Evolutionary conservation across 2,329 filamentous ascomycete species (phyloP).

Genomic region (Arthroderma sp.): DNA sequence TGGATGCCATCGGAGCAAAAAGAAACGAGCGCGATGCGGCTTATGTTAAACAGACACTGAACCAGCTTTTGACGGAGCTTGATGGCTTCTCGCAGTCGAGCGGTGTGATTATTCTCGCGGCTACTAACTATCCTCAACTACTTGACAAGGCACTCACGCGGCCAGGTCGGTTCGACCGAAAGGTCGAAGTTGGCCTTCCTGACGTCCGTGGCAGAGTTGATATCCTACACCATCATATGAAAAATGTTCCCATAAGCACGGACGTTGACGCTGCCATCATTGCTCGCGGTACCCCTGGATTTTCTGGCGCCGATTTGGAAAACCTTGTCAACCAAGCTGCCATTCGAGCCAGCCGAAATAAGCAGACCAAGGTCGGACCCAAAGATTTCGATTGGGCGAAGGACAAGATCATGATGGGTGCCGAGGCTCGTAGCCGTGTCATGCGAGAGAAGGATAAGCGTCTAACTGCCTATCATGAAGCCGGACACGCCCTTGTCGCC

Average conservation of each 20-base stretch:
- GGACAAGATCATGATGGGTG: constrained; percentile 95
- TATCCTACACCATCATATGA: constrained; percentile 86
- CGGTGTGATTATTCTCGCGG: constrained; percentile 88
- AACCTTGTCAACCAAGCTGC: constrained; percentile 96
- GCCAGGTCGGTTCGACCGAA: constrained; percentile 89
- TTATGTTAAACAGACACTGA: constrained; percentile 93
- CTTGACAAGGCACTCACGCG: constrained; percentile 90
- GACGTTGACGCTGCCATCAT: constrained; percentile 76
- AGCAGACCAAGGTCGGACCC: constrained; percentile 60
- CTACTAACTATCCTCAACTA: constrained; percentile 89
- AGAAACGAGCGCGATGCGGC: constrained; percentile 84
- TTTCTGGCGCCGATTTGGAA: constrained; percentile 90
- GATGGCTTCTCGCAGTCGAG: constrained; percentile 94
- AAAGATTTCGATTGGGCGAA: constrained; percentile 92
- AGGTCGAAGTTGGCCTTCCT: constrained; percentile 75
- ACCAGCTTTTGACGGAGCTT: constrained; percentile 90
- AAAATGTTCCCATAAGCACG: constrained; percentile 67
- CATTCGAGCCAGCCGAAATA: constrained; percentile 81
- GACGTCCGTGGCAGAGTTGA: constrained; percentile 87
- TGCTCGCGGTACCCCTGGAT: constrained; percentile 76
- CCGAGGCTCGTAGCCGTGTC: constrained; percentile 77
- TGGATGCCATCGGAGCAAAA: constrained; percentile 89
- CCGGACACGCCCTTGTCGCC: constrained; percentile 81
- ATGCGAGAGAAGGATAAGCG: constrained; percentile 90
- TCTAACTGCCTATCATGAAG: constrained; percentile 92